Evolutionary conservation across 2,329 filamentous ascomycete species (phyloP).

Genomic region (Samsoniella hepiali): DNA sequence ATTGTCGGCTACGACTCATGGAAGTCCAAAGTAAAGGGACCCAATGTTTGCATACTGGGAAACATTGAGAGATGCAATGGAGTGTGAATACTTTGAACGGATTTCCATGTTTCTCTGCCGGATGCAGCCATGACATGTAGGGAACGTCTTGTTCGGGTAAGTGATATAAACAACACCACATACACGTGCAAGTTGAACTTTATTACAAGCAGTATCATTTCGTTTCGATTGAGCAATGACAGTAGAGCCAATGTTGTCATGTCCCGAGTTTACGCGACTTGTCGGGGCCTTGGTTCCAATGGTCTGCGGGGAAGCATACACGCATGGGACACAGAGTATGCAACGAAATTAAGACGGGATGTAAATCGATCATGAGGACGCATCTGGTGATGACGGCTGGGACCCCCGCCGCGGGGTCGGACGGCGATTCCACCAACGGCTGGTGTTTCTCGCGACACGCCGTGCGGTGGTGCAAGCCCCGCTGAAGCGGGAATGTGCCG

Average conservation of each 20-base stretch:
- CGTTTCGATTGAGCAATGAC: neutral
- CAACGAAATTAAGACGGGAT: slow-evolving; percentile 1
- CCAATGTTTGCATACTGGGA: no score
- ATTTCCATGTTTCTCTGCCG: no score
- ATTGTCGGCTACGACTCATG: no score
- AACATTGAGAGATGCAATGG: no score
- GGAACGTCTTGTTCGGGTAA: no score
- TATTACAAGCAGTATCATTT: no score
- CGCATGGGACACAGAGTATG: neutral
- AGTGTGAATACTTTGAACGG: no score
- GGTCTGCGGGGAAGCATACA: neutral
- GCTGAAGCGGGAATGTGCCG: slow-evolving; percentile 4
- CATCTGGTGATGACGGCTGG: slow-evolving; percentile 6
- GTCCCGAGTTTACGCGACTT: neutral
- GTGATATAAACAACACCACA: no score
- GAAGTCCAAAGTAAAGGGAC: no score
- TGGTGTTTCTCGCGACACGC: slow-evolving; percentile 2
- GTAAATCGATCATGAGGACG: slow-evolving; percentile 2
- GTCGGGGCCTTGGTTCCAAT: neutral
- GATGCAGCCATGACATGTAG: no score
- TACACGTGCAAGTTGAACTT: no score
- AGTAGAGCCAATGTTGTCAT: neutral
- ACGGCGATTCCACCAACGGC: slow-evolving; percentile 7
- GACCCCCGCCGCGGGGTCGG: neutral
- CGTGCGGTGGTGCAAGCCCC: neutral